A percentile compares a stretch with the other conserved stretches of the same genome.
Evolutionary conservation across 805 yeast species (phyloP).

Genomic region (Starmerella kuoi): DNA sequence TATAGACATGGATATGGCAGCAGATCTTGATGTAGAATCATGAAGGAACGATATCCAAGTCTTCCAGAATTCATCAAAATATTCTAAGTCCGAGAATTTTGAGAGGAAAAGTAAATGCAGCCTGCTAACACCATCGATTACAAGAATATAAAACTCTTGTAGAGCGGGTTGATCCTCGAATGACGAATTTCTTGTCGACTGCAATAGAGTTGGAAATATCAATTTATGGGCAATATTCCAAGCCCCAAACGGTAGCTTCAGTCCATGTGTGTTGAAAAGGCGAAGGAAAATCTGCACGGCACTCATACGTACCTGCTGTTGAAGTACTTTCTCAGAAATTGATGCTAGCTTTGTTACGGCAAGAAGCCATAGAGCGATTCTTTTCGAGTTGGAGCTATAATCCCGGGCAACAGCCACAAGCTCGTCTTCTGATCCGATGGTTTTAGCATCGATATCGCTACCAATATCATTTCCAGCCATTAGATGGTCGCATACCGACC

Average conservation of each 20-base stretch:
- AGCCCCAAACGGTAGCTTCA: constrained; percentile 35
- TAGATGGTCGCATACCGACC: constrained; percentile 77
- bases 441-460: constrained; percentile 4
- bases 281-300: constrained; percentile 80
- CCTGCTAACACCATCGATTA: constrained; percentile 54
- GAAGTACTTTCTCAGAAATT: constrained; percentile 44
- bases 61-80: constrained; percentile 40
- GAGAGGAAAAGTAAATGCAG: constrained; percentile 43
- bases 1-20: constrained; percentile 43
- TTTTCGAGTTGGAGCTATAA: constrained; percentile 13
- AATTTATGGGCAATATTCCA: constrained; percentile 61
- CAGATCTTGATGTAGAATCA: constrained; percentile 34
- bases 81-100: constrained; percentile 26
- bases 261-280: constrained; percentile 61
- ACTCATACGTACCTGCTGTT: constrained; percentile 80
- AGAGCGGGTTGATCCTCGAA: constrained; percentile 30
- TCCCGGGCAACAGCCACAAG: constrained; percentile 24
- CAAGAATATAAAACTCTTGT: constrained; percentile 50
- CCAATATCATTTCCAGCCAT: constrained; percentile 22
- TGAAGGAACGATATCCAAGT: constrained; percentile 41
- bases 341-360: constrained; percentile 49
- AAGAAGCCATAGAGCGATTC: constrained; percentile 48
- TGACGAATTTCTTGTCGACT: constrained; percentile 10
- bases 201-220: constrained; percentile 39
- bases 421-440: constrained; percentile 10